Percentiles rank a stretch among this genome's conserved stretches.
Evolutionary conservation across 352 stramenopile species (phyloP).

Genomic region (Phytophthora constricta): DNA sequence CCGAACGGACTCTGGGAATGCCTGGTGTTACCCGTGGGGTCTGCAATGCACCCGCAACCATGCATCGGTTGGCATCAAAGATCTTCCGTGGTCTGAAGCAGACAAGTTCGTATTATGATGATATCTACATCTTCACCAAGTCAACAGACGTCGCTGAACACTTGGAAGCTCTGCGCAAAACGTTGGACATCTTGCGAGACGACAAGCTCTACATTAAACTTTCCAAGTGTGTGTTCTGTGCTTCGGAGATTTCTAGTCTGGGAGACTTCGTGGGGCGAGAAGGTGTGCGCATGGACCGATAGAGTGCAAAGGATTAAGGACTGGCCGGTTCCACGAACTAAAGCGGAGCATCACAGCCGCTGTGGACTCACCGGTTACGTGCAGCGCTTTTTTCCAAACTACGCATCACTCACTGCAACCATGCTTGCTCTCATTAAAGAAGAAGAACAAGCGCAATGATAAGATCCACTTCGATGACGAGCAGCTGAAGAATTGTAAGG

Average conservation of each 20-base stretch:
- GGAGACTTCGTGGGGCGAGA: constrained; percentile 18
- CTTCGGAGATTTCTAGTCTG: constrained; percentile 14
- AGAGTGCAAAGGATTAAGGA: constrained; percentile 8
- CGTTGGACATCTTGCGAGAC: not conserved
- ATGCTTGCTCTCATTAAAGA: not conserved
- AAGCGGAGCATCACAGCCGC: constrained; percentile 1
- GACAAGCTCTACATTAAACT: constrained; percentile 14
- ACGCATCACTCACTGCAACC: not conserved
- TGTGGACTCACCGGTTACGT: not conserved
- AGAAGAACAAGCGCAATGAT: constrained; percentile 1
- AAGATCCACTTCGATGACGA: not conserved
- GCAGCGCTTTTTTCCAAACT: not conserved
- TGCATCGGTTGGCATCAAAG: not conserved
- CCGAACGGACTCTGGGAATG: constrained; percentile 6
- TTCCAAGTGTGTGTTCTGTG: constrained; percentile 22
- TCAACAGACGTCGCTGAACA: not conserved
- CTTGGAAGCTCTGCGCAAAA: not conserved
- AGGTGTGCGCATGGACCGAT: constrained; percentile 12
- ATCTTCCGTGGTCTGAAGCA: not conserved
- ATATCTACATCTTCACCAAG: constrained; percentile 2
- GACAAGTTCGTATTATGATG: not conserved
- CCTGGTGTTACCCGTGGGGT: not conserved
- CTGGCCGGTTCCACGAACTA: constrained; percentile 7
- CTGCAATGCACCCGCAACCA: not conserved
- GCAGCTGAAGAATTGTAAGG: constrained; percentile 1